A percentile compares a stretch with the other conserved stretches of the same genome.
Evolutionary conservation across 2,329 filamentous ascomycete genomes (phyloP).

Genomic region (Stenocarpella maydis): DNA sequence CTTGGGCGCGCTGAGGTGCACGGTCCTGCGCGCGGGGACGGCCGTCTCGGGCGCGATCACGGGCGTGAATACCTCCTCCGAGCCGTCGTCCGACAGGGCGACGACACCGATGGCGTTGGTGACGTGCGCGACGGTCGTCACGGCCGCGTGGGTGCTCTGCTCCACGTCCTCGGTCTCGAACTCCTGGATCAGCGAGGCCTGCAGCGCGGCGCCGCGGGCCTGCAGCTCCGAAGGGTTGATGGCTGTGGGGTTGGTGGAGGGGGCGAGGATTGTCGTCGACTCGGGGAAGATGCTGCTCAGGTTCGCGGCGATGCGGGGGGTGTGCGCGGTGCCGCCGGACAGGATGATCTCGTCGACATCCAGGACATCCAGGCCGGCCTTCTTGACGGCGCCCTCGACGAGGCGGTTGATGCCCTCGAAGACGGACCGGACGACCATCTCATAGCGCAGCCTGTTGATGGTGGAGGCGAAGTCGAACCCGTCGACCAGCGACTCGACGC

Average conservation of each 20-base stretch:
- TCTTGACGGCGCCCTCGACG: constrained; percentile 85
- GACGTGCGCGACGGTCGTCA: constrained; percentile 93
- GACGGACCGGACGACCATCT: constrained; percentile 85
- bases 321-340: constrained; percentile 90
- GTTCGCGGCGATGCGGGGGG: constrained; percentile 88
- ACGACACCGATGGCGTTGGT: constrained; percentile 88
- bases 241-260: constrained; percentile 77
- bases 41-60: constrained; percentile 88
- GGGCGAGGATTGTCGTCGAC: constrained; percentile 80
- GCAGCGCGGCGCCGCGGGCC: constrained; percentile 90
- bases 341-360: constrained; percentile 96
- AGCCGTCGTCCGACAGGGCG: constrained; percentile 61
- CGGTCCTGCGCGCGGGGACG: constrained; percentile 84
- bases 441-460: constrained; percentile 92
- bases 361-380: constrained; percentile 89
- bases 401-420: constrained; percentile 89
- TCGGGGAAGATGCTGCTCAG: constrained; percentile 82
- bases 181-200: constrained; percentile 92
- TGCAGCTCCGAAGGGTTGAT: constrained; percentile 94
- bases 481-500: constrained; percentile 87
- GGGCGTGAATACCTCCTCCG: constrained; percentile 79
- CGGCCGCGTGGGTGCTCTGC: constrained; percentile 93
- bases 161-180: constrained; percentile 94
- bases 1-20: constrained; percentile 78
- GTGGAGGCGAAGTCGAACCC: constrained; percentile 91